A percentile compares a stretch with the other conserved stretches of the same genome.
Conservation (phyloP, 208 protist species). For the Vickermania ingenoplastis region DNA sequence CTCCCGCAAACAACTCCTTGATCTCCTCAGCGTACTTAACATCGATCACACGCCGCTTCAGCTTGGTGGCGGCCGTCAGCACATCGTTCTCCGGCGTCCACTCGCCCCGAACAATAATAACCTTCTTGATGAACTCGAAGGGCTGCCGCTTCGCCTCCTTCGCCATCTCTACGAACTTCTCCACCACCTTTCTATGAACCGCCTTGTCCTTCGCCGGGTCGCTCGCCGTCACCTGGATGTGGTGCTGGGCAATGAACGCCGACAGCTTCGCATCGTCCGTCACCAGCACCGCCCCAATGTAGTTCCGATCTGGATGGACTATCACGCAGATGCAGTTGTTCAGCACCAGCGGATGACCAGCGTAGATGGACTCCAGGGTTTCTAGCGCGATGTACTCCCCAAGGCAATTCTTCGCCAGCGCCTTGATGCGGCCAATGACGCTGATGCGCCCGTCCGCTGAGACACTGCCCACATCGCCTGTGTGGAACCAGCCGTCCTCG, state of each 20-base stretch:
- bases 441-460: conserved; percentile 28
- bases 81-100: conserved; percentile 46
- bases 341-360: conserved; percentile 39
- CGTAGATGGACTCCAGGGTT: conserved; percentile 68
- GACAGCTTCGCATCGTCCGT: conserved; percentile 32
- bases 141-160: conserved; percentile 27
- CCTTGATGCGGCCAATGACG: conserved; percentile 86
- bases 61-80: conserved; percentile 38
- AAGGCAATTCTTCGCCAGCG: conserved; percentile 85
- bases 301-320: conserved; percentile 66
- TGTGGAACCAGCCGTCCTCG: conserved; percentile 40
- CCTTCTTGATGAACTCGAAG: conserved; percentile 21
- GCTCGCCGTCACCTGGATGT: conserved; percentile 4
- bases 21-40: conserved; percentile 14
- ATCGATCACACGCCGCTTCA: conserved; percentile 29
- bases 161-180: conserved; percentile 13
- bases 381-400: conserved; percentile 91
- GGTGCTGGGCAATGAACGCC: conserved; percentile 35
- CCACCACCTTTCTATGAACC: conserved; percentile 11
- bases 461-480: conserved; percentile 72
- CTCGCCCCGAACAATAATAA: conserved; percentile 19
- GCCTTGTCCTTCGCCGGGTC: conserved; percentile 9
- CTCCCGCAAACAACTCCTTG: conserved; percentile 21
- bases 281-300: conserved; percentile 51
- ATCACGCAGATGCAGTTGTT: conserved; percentile 66